phyloP scores from a whole-genome alignment of 108 stramenopile genomes.

The Stephanodiscus minutulus region DNA sequence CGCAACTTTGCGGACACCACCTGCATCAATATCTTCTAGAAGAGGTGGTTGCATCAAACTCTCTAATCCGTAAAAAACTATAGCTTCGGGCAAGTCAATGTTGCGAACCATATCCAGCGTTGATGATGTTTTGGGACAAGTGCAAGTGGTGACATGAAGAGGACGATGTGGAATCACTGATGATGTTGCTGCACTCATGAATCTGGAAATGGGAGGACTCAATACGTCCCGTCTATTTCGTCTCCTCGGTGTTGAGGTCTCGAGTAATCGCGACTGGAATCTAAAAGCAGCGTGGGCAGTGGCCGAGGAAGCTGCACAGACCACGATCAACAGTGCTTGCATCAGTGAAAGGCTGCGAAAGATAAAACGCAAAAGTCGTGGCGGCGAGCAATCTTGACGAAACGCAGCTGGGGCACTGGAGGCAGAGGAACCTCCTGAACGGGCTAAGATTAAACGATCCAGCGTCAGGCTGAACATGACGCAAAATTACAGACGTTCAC shows the following conservation, averaged over 20 bases:
- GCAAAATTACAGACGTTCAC: too few species aligned
- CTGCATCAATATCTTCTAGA: constrained; percentile 3
- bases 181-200: background rate
- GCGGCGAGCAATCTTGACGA: too few species aligned
- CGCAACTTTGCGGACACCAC: background rate
- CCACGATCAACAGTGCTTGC: background rate
- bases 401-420: too few species aligned
- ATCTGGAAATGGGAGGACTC: too few species aligned
- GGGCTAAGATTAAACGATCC: too few species aligned
- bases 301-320: constrained; percentile 2
- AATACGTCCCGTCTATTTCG: background rate
- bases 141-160: constrained; percentile 4
- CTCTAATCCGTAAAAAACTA: constrained; percentile 71
- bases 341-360: too few species aligned
- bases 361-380: too few species aligned
- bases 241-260: background rate
- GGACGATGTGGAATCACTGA: background rate
- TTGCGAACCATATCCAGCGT: constrained; percentile 75
- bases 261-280: background rate
- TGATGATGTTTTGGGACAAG: too few species aligned
- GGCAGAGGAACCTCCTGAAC: too few species aligned
- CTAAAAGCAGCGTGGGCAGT: background rate
- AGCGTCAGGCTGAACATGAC: too few species aligned
- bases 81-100: constrained; percentile 74
- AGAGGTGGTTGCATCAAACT: constrained; percentile 38